Evolutionary conservation across 768 basidiomycete species (phyloP), one percentile per base, ranked within the genome.

Genomic region (Auriscalpium microsporum): DNA sequence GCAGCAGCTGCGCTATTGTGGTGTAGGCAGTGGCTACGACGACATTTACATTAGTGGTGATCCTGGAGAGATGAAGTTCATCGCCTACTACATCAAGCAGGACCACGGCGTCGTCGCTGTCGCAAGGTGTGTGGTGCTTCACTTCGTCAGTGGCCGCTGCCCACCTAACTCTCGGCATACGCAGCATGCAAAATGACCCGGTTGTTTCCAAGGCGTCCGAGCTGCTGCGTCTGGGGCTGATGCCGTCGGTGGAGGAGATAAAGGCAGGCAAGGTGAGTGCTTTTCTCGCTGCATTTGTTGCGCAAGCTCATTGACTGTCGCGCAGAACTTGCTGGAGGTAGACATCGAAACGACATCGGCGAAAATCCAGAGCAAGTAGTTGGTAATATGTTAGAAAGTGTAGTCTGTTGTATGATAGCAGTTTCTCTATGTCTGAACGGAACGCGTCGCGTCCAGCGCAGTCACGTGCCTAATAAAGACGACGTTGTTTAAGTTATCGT

Each of bases 1-100:
- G 37, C 84, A 87, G 65, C 88, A 93, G 64, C 72, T 96, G 45
- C 79, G 93, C 50, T 96, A 94, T 71, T 83, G 86, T 64, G 93
- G 93, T 6, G 70, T 83, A 47, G 84, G 87, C 6, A 74, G 74
- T 1, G 76, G 78, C 1, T 87, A 78, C 63, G 90, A 94, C 60
- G 87, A 93, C 61, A 72, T 90, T 19, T 80, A 84, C 64, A 79
- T 94, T 62, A 81, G 84, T 54, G 93, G 93, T 4, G 76, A 85
- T 66, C 76, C 84, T 0, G 78, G 71, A 8, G 88, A 87, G 59
- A 71, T 93, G 74, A 94, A 94, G 86, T 92, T 92, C 63, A 77
- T 89, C 45, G 88, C 87, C 2, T 92, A 88, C 69, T 91, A 91
- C 67, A 75, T 80, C 46, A 83, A 84, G 67, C 69, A n/a, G n/a